A percentile compares a stretch with the other conserved stretches of the same genome.
These are phyloP conservation scores for Wickerhamiella galacta DNA, from an alignment of 805 yeast species.

Conservation along the genomic window DNA sequence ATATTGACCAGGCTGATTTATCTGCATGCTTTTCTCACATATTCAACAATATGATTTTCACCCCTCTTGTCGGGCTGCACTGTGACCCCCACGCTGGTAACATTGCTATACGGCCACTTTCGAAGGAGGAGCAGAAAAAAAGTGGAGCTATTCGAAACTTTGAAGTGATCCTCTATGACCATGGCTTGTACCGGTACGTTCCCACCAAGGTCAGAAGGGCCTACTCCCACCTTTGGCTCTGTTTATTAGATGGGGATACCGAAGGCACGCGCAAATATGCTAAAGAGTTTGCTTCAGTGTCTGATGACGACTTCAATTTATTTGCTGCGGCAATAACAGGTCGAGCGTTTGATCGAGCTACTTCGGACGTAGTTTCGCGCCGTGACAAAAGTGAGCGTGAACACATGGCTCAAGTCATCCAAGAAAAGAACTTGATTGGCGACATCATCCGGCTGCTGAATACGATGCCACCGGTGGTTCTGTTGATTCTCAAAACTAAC, in stretches of 20 bases:
- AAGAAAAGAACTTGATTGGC: slow-evolving; percentile 46
- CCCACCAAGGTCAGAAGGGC: slow-evolving; percentile 59
- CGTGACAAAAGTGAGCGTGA: slow-evolving; percentile 48
- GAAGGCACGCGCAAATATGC: slow-evolving; percentile 59
- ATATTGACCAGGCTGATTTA: slow-evolving; percentile 61
- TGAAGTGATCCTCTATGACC: slow-evolving; percentile 85
- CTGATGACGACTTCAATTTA: slow-evolving; percentile 61
- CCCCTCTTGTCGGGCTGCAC: slow-evolving; percentile 80
- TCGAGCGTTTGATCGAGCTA: slow-evolving; percentile 63
- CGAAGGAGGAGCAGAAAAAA: slow-evolving; percentile 15
- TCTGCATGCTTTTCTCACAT: slow-evolving; percentile 75
- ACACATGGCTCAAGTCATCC: slow-evolving; percentile 46
- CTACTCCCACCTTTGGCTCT: slow-evolving; percentile 86
- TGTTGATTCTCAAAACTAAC: slow-evolving; percentile 80
- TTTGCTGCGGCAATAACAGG: slow-evolving; percentile 94
- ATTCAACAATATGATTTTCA: slow-evolving; percentile 88
- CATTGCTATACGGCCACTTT: slow-evolving; percentile 49
- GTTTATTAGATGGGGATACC: slow-evolving; percentile 56
- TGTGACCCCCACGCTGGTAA: slow-evolving; percentile 99
- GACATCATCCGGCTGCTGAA: slow-evolving; percentile 68
- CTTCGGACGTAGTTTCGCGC: slow-evolving; percentile 36
- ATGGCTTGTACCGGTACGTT: slow-evolving; percentile 80
- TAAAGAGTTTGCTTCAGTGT: slow-evolving; percentile 57
- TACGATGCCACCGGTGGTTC: slow-evolving; percentile 67
- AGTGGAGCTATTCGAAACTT: slow-evolving; percentile 44